A percentile compares a stretch with the other conserved stretches of the same genome.
Evolutionary conservation across 1,284 basidiomycete species (phyloP).

Genomic region (Cutaneotrichosporon sp.): DNA sequence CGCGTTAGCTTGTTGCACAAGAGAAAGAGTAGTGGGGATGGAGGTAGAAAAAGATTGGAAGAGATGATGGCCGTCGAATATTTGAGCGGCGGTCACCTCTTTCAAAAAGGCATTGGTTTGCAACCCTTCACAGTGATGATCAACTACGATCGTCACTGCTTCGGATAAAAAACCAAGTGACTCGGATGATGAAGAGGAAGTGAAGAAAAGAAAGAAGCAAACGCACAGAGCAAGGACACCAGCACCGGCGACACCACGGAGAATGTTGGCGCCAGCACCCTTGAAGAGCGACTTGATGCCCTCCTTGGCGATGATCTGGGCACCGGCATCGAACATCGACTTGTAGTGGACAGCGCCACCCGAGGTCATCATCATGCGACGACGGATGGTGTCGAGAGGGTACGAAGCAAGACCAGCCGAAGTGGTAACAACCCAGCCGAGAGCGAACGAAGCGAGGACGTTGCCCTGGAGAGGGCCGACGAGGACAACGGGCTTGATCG

Average conservation of each 20-base stretch:
- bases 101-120: too few relatives aligned
- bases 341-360: slow-evolving; percentile 60
- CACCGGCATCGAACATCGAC: slow-evolving; percentile 64
- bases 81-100: too few relatives aligned
- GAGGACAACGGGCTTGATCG: slow-evolving; percentile 87
- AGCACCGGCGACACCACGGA: slow-evolving; percentile 69
- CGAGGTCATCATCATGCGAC: slow-evolving; percentile 96
- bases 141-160: too few relatives aligned
- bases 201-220: too few relatives aligned
- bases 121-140: too few relatives aligned
- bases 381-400: slow-evolving; percentile 92
- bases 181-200: too few relatives aligned
- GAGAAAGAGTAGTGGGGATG: background rate
- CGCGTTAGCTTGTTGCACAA: background rate
- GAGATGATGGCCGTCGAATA: too few relatives aligned
- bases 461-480: slow-evolving; percentile 82
- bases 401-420: slow-evolving; percentile 94
- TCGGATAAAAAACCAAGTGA: too few relatives aligned
- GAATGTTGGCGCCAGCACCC: slow-evolving; percentile 60
- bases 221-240: slow-evolving; percentile 67
- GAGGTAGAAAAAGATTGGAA: too few relatives aligned
- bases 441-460: slow-evolving; percentile 85
- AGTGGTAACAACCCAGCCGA: slow-evolving; percentile 92
- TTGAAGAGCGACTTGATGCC: slow-evolving; percentile 63
- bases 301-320: slow-evolving; percentile 63